phyloP scores from a whole-genome alignment of 2,329 filamentous ascomycete species.

The Calonectria ilicicola region DNA sequence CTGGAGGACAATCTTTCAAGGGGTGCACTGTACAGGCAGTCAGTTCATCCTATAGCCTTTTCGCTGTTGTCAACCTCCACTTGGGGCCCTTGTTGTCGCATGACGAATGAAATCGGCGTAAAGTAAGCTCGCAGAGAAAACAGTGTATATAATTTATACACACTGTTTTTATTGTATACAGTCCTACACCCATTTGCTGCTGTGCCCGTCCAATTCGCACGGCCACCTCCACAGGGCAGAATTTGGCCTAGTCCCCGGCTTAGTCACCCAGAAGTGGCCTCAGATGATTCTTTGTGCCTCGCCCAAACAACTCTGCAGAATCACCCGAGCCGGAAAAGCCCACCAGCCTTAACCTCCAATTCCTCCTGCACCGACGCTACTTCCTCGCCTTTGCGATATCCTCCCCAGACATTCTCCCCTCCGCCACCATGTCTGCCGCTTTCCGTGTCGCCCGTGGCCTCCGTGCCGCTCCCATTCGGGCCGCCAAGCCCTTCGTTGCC shows the following conservation, averaged over 20 bases:
- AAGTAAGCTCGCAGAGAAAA: constrained; percentile 39
- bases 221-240: constrained; percentile 33
- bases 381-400: constrained; percentile 28
- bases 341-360: constrained; percentile 39
- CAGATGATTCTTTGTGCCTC: constrained; percentile 43
- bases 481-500: constrained; percentile 66
- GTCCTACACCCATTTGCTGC: background rate
- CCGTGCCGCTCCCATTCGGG: constrained; percentile 72
- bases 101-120: constrained; percentile 39
- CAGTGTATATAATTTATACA: constrained; percentile 5
- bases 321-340: constrained; percentile 44
- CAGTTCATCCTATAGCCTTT: constrained; percentile 16
- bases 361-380: constrained; percentile 35
- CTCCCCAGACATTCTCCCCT: constrained; percentile 38
- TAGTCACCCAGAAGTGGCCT: constrained; percentile 47
- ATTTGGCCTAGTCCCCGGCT: constrained; percentile 44
- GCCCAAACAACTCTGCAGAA: constrained; percentile 47
- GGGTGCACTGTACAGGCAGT: too few relatives aligned
- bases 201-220: constrained; percentile 43
- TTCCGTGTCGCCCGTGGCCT: constrained; percentile 80
- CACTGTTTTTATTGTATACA: constrained; percentile 31
- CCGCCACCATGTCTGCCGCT: constrained; percentile 72
- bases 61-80: constrained; percentile 16
- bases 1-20: too few relatives aligned
- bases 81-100: constrained; percentile 1